phyloP scores from a whole-genome alignment of 768 basidiomycete genomes.

The Lactifluus piperatus region DNA sequence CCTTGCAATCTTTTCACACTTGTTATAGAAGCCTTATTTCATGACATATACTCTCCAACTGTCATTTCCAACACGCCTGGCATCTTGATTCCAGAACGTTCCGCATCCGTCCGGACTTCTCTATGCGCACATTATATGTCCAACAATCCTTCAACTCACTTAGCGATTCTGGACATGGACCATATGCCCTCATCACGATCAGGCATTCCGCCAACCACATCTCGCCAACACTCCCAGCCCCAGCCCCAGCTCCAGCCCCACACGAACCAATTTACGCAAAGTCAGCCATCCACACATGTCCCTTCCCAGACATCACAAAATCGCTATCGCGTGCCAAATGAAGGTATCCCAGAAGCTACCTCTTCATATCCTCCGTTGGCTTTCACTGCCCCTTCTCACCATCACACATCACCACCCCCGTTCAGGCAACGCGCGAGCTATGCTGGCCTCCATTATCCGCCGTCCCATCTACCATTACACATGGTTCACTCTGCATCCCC shows the following conservation, averaged over 20 bases:
- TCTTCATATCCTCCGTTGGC: background rate
- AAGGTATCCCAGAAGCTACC: background rate
- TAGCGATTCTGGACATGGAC: slow-evolving; percentile 3
- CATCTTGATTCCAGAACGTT: slow-evolving; percentile 15
- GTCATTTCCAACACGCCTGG: background rate
- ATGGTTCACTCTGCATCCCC: slow-evolving; percentile 1
- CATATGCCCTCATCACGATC: background rate
- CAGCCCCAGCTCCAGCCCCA: too few species aligned
- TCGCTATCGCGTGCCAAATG: background rate
- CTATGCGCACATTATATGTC: slow-evolving; percentile 1
- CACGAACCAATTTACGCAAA: background rate
- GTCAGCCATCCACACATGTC: background rate
- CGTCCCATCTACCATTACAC: background rate
- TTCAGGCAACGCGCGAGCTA: slow-evolving; percentile 8
- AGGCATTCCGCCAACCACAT: background rate
- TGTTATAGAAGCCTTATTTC: background rate
- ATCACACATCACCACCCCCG: slow-evolving; percentile 19
- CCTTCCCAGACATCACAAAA: slow-evolving; percentile 15
- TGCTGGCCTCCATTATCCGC: slow-evolving; percentile 2
- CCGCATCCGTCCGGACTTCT: background rate
- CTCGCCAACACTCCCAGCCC: background rate
- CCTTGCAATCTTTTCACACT: background rate
- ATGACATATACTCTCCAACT: background rate
- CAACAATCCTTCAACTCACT: background rate
- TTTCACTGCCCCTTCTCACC: slow-evolving; percentile 20